phyloP scores from a whole-genome alignment of 768 basidiomycete species.

The Hypsizygus marmoreus region DNA sequence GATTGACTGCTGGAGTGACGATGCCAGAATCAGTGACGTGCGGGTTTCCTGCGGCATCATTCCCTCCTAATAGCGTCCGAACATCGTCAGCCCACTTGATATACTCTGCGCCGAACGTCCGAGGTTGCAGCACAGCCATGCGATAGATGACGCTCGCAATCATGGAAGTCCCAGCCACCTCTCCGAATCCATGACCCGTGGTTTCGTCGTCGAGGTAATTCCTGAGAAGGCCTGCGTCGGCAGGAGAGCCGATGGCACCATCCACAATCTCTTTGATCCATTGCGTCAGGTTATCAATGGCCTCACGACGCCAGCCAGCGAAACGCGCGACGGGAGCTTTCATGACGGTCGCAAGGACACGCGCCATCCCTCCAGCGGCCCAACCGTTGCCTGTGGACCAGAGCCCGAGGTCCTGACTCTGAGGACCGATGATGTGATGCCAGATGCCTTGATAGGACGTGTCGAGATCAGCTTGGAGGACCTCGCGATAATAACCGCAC shows the following conservation, averaged over 20 bases:
- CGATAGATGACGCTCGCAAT: constrained; percentile 42
- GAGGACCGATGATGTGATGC: constrained; percentile 46
- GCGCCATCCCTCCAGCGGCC: constrained; percentile 69
- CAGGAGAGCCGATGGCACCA: constrained; percentile 34
- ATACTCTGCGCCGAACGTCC: constrained; percentile 29
- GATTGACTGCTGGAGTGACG: constrained; percentile 39
- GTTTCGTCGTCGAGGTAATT: constrained; percentile 40
- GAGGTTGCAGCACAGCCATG: constrained; percentile 38
- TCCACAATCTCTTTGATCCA: constrained; percentile 49
- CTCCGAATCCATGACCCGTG: constrained; percentile 40
- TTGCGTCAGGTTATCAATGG: constrained; percentile 20
- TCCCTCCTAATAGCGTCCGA: constrained; percentile 18
- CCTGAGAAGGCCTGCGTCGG: constrained; percentile 37
- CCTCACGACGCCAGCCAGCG: constrained; percentile 20
- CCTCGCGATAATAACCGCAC: constrained; percentile 37
- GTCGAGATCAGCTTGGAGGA: constrained; percentile 33
- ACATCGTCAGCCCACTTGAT: constrained; percentile 39
- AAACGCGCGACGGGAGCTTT: constrained; percentile 37
- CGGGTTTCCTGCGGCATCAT: constrained; percentile 26
- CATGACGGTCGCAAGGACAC: constrained; percentile 52
- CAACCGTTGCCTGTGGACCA: constrained; percentile 67
- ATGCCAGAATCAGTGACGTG: constrained; percentile 33
- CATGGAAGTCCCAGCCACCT: constrained; percentile 43
- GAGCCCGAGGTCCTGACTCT: constrained; percentile 38
- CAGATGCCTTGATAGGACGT: constrained; percentile 31